A percentile compares a stretch with the other conserved stretches of the same genome.
Evolutionary conservation across 371 early-diverging fungal genomes (phyloP).

Genomic region (Circinella umbellata): DNA sequence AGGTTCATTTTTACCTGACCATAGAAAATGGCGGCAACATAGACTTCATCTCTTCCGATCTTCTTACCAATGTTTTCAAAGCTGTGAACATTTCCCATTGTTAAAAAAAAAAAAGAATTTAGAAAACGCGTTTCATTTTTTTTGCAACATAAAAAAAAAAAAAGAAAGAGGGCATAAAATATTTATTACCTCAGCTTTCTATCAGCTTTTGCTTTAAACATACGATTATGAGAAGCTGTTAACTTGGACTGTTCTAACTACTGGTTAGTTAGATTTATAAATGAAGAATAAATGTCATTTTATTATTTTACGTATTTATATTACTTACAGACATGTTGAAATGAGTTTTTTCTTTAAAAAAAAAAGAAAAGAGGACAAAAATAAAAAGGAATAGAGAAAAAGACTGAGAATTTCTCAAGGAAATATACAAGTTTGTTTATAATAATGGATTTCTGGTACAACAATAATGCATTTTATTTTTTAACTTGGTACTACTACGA

Average conservation of each 20-base stretch:
- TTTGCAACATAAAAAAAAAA: too few relatives aligned
- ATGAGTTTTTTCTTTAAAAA: not conserved
- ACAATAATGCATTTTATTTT: too few relatives aligned
- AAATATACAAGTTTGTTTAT: too few relatives aligned
- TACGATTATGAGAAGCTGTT: slow-evolving; percentile 35
- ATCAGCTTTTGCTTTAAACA: slow-evolving; percentile 43
- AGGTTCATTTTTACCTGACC: slow-evolving; percentile 56
- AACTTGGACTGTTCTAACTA: slow-evolving; percentile 34
- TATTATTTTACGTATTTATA: not conserved
- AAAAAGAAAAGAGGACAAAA: slow-evolving; percentile 6
- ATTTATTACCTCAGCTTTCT: slow-evolving; percentile 34
- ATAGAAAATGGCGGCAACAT: slow-evolving; percentile 74
- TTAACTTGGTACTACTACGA: not conserved
- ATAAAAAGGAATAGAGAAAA: not conserved
- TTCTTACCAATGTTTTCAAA: slow-evolving; percentile 64
- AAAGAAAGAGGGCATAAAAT: too few relatives aligned
- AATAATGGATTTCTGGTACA: too few relatives aligned
- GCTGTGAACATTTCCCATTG: slow-evolving; percentile 25
- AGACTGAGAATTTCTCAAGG: not conserved
- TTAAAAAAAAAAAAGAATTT: too few relatives aligned
- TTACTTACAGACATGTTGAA: slow-evolving; percentile 15
- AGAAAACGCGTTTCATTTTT: too few relatives aligned
- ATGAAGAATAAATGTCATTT: not conserved
- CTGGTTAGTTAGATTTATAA: not conserved
- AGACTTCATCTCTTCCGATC: slow-evolving; percentile 67